phyloP scores from a whole-genome alignment of 345 rosid species.

The Salix koriyanagi region DNA sequence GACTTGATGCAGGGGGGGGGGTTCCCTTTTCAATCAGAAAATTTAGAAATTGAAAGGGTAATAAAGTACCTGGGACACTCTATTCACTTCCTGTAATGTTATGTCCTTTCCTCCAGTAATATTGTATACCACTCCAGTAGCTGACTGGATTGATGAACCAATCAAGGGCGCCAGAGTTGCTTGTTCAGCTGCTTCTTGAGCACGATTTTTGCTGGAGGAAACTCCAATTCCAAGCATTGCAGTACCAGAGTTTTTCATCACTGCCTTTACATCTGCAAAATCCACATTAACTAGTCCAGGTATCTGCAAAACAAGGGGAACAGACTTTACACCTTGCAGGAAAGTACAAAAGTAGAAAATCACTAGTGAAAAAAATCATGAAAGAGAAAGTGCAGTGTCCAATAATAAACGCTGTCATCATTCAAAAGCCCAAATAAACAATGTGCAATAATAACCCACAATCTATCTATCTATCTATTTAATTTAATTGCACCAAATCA shows the following conservation, averaged over 20 bases:
- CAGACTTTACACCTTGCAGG: background rate
- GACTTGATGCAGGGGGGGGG: background rate
- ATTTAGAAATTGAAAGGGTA: background rate
- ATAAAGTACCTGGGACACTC: slow-evolving; percentile 79
- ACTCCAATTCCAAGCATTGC: slow-evolving; percentile 99
- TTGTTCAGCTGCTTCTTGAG: slow-evolving; percentile 99
- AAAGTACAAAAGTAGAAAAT: background rate
- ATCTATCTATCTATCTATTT: no score
- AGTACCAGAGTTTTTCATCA: slow-evolving; percentile 93
- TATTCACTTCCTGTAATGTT: slow-evolving; percentile 90
- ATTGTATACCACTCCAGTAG: slow-evolving; percentile 93
- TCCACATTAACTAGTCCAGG: slow-evolving; percentile 98
- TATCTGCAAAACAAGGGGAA: slow-evolving; percentile 46
- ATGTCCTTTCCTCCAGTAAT: slow-evolving; percentile 97
- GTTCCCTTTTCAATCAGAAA: background rate
- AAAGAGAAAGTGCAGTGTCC: background rate
- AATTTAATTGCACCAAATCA: background rate
- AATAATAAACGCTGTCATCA: background rate
- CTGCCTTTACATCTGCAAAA: slow-evolving; percentile 96
- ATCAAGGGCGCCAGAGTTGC: slow-evolving; percentile 93
- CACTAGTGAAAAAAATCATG: background rate
- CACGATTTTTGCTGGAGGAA: slow-evolving; percentile 95
- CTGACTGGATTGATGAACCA: slow-evolving; percentile 98
- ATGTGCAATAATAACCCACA: no score
- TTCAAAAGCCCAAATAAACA: background rate